A percentile compares a stretch with the other conserved stretches of the same genome.
These are phyloP conservation scores for Trypanosoma scelopori DNA, from an alignment of 208 protist genomes.

Conservation along the genomic window DNA sequence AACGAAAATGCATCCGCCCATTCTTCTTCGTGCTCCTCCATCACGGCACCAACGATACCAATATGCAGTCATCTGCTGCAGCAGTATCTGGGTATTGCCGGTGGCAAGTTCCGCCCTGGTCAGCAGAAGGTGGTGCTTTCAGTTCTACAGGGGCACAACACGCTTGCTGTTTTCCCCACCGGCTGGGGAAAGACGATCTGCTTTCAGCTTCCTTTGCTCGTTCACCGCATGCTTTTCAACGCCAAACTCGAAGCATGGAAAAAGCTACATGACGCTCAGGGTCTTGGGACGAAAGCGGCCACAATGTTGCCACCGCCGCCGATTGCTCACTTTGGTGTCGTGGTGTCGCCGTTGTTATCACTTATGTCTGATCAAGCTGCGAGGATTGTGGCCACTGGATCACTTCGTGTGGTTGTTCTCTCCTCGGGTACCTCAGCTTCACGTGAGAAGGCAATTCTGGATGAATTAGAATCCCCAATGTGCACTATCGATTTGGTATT, in stretches of 20 bases:
- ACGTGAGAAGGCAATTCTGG: constrained; percentile 42
- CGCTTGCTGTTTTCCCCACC: constrained; percentile 93
- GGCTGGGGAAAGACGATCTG: constrained; percentile 96
- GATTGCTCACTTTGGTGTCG: constrained; percentile 58
- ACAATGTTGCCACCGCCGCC: background rate
- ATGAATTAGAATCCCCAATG: constrained; percentile 37
- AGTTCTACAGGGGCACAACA: constrained; percentile 56
- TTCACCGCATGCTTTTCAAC: constrained; percentile 71
- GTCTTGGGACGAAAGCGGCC: constrained; percentile 31
- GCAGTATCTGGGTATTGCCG: constrained; percentile 50
- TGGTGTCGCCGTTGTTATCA: constrained; percentile 95
- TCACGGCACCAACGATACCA: constrained; percentile 30
- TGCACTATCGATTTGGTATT: constrained; percentile 84
- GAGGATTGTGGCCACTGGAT: constrained; percentile 35
- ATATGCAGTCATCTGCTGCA: constrained; percentile 58
- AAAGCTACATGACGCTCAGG: constrained; percentile 3
- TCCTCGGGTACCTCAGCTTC: constrained; percentile 46
- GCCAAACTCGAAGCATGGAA: constrained; percentile 44
- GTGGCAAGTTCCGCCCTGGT: constrained; percentile 63
- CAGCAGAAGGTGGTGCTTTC: constrained; percentile 81
- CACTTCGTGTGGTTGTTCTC: constrained; percentile 54
- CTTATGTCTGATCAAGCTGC: constrained; percentile 96
- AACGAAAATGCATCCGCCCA: background rate
- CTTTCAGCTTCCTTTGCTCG: constrained; percentile 94
- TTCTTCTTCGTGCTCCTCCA: constrained; percentile 9